Evolutionary conservation across 2,329 filamentous ascomycete genomes (phyloP), one percentile per base, ranked within the genome.

Genomic region (Pseudopyrenochaeta lycopersici): DNA sequence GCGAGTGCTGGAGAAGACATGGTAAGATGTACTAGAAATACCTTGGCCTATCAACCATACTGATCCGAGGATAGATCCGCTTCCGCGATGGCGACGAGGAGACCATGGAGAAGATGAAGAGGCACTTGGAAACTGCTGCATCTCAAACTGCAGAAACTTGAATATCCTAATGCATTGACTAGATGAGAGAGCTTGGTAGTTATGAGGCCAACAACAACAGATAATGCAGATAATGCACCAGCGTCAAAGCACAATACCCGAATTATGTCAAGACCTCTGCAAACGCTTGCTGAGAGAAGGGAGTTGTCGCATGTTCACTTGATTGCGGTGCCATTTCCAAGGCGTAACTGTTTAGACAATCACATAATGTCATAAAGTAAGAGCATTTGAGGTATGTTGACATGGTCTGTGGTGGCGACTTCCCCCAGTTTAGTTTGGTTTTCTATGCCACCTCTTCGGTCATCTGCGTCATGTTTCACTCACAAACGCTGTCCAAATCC

Each of bases 1-100:
- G 83, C 82, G 53, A 79, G 81, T 4, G 77, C 79, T 27, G 77
- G 84, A 9, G 90, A 92, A 72, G 91, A 96, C 62, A 82, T 91
- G 76, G 90, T 94, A 81, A 50, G 71, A 45, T 11, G 30, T 30
- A 11, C 14, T 35, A 2, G 18, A 23, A 45, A 9, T 29, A 35
- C 7, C 30, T 27, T 9, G 39, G 5, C 17, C 12, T 38, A 20
- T 7, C 17, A 46, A 55, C 21, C 23, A 14, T 17, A 41, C 54
- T 66, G 32, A 66, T 42, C 4, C 14, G 1, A n/a, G 14, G n/a
- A 6, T 35, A 77, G 75, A 77, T 77, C 38, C 74, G 73, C 17
- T 77, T 77, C 47, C 66, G 70, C 14, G 66, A 75, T 41, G 60
- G 63, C 2, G 74, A 76, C 44, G 63, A 66, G 21, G 75, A 76